Base-by-base conservation (phyloP, 495 filamentous ascomycete species). In the Neurospora discreta region DNA sequence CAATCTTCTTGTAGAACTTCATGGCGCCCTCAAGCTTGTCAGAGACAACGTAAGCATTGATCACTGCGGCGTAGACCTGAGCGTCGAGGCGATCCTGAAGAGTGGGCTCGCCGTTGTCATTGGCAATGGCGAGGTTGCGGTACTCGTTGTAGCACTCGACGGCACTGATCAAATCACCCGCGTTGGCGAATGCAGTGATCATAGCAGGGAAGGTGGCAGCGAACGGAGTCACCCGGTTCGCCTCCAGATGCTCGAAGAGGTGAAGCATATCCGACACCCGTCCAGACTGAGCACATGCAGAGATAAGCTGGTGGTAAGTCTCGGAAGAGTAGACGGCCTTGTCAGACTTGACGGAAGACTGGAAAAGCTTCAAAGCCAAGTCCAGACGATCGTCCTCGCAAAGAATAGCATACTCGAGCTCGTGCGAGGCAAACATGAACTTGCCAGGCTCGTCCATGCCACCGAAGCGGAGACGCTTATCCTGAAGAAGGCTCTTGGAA, bases 81-180 rank as follows among this genome's bases (percentile, higher is more conserved):
- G 90, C 89, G 77, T 98, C 94, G 43, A 92, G 86, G 20, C 95
- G 89, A 70, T 91, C 86, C 42, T 89, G 85, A 39, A 92, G 84
- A n/a, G 85, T 86, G 71, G 90, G 85, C 60, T 90, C 86, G 36
- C 93, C 93, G 42, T 87, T 87, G 80, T 97, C 91, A 75, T 95
- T 87, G 38, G 89, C 90, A 73, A 95, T 87, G 38, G 93, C 95
- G 18, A 97, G 85, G 13, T 86, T 84, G 77, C 92, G 93, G 85
- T 98, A 99, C 80, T 94, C 93, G 74, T 96, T 92, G 82, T 97
- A 98, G 82, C 92, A 93, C 76, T 98, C 95, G 13, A 97, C 90
- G n/a, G 93, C 96, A 74, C 91, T 95, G 76, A 85, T 84, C 43
- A 98, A 84, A 76, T 99, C 93, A 18, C 93, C 90, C 6, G 85